Conservation (phyloP, 176 grass and related monocot species). For the Puya raimondii region DNA sequence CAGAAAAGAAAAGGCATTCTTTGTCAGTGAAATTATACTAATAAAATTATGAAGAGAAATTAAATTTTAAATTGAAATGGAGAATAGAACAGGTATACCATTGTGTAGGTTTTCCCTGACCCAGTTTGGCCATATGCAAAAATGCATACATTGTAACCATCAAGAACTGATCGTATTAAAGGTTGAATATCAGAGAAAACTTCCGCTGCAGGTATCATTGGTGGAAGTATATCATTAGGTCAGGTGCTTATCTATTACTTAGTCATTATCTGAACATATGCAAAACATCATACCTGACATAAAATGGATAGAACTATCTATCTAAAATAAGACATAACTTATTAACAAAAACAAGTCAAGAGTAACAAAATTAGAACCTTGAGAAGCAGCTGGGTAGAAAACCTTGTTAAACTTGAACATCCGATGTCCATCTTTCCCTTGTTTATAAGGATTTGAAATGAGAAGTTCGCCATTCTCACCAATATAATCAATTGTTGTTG, state of each 20-base stretch:
- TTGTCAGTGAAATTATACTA: neutral
- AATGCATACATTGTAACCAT: conserved; percentile 98
- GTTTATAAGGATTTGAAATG: conserved; percentile 78
- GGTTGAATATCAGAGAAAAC: conserved; percentile 93
- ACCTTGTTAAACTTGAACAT: conserved; percentile 99
- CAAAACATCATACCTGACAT: conserved; percentile 1
- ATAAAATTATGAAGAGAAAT: neutral
- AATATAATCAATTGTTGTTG: conserved; percentile 72
- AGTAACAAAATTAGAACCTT: conserved; percentile 36
- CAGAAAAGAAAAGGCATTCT: neutral
- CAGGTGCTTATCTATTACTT: no score
- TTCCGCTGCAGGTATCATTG: conserved; percentile 44
- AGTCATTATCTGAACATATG: no score
- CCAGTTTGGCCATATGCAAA: conserved; percentile 99
- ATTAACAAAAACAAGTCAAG: neutral
- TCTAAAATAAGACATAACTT: neutral
- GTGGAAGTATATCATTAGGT: conserved; percentile 2
- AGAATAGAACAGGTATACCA: conserved; percentile 38
- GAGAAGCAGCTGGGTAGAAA: conserved; percentile 53
- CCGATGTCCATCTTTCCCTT: conserved; percentile 78
- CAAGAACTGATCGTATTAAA: conserved; percentile 91
- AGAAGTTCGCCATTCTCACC: conserved; percentile 89
- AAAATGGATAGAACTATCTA: neutral
- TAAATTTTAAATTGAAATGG: neutral
- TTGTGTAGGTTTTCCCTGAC: conserved; percentile 97